Base-by-base conservation (phyloP, 1,139 yeast genomes). In the Suhomyces bokatorum region DNA sequence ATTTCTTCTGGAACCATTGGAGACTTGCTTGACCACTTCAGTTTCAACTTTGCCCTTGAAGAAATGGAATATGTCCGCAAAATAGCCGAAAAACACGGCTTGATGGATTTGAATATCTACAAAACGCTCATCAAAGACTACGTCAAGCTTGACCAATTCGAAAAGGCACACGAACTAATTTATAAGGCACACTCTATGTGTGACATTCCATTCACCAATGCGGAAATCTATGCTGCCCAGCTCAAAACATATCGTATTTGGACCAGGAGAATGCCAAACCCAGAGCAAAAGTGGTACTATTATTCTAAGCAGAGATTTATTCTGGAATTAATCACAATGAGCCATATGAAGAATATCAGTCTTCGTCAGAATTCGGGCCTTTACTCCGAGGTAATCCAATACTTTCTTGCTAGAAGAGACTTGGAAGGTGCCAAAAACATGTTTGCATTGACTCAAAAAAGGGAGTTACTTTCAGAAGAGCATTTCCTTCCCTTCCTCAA, bases 401-500 rank as follows among this genome's bases (percentile, higher is more conserved):
- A 54, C 43, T 53, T 55, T 34, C 41, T 67, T 6, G 33, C 46
- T 3, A 43, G 49, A n/a, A 42, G 54, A 14, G 53, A 57, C 29
- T 30, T 56, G 3, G 50, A 48, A 1, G 49, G 44, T 12, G 72
- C 65, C 8, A 42, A 46, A 5, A 43, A 48, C 12, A 46, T 48
- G 12, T 52, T 66, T 15, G 50, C 54, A 4, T 35, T 42, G 14
- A 51, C 57, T 22, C 52, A 56, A 40, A 47, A 44, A 11, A 38
- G 44, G 6, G 58, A 56, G 20, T 35, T 56, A 0, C 43, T 63
- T 3, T 39, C 45, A 4, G 74, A 69, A 43, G 41, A 46, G 12
- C 66, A 65, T 40, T 69, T 56, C 45, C 44, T 60, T 8, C 75
- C 76, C 3, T 60, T 70, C 30, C 53, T 71, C 40, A 55, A 55